These are phyloP conservation scores for Paraphoma sp. DNA, from an alignment of 2,329 filamentous ascomycete species.

Conservation along the genomic window DNA sequence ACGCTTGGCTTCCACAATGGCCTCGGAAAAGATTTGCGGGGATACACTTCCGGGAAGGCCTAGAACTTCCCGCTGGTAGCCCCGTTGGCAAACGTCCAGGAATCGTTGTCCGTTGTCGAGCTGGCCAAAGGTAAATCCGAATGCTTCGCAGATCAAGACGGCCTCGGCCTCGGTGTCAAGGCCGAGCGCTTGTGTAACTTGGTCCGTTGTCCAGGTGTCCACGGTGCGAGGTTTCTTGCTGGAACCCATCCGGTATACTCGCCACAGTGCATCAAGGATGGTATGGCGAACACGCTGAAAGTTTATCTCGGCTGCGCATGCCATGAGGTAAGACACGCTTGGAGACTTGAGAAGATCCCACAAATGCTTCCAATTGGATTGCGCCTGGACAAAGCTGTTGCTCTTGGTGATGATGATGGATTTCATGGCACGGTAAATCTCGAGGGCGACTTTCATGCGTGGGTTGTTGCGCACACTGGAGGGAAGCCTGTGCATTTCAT, in stretches of 20 bases:
- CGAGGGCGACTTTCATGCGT: slow-evolving; percentile 63
- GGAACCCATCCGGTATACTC: slow-evolving; percentile 60
- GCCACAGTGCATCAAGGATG: slow-evolving; percentile 62
- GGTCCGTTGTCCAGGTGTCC: slow-evolving; percentile 63
- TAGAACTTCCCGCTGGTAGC: slow-evolving; percentile 27
- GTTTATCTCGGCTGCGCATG: slow-evolving; percentile 68
- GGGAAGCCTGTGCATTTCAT: slow-evolving; percentile 64
- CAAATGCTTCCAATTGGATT: slow-evolving; percentile 65
- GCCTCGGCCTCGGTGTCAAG: slow-evolving; percentile 64
- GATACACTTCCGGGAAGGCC: slow-evolving; percentile 35
- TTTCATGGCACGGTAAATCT: slow-evolving; percentile 62
- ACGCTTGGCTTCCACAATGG: slow-evolving; percentile 65
- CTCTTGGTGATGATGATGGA: slow-evolving; percentile 59
- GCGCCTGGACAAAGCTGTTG: slow-evolving; percentile 61
- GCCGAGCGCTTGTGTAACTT: slow-evolving; percentile 59
- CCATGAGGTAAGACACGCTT: slow-evolving; percentile 66
- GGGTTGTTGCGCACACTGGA: slow-evolving; percentile 56
- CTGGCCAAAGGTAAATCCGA: slow-evolving; percentile 57
- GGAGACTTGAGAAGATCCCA: slow-evolving; percentile 63
- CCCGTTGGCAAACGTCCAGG: slow-evolving; percentile 61
- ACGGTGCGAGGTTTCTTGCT: slow-evolving; percentile 46
- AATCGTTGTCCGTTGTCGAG: slow-evolving; percentile 56
- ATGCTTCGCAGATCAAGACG: slow-evolving; percentile 60
- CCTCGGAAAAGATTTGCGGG: slow-evolving; percentile 61
- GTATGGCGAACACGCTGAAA: slow-evolving; percentile 66